phyloP scores from a whole-genome alignment of 257 asterid genomes.

The Plantago major region DNA sequence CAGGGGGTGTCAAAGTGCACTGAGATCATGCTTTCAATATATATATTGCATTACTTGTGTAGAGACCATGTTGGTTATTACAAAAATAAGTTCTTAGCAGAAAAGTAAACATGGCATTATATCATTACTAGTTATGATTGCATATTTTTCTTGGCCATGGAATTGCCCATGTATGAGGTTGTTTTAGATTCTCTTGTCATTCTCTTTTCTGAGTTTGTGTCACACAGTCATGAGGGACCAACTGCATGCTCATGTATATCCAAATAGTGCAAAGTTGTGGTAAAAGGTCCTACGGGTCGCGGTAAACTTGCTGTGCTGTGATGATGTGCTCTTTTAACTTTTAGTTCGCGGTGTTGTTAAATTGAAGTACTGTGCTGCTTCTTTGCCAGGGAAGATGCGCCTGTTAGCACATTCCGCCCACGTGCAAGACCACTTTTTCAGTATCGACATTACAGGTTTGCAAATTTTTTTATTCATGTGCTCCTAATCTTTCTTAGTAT shows the following conservation, averaged over 20 bases:
- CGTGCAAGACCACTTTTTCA: slow-evolving; percentile 95
- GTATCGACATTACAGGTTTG: slow-evolving; percentile 99
- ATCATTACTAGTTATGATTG: too few relatives aligned
- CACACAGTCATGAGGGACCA: slow-evolving; percentile 16
- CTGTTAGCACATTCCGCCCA: slow-evolving; percentile 80
- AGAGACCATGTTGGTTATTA: too few relatives aligned
- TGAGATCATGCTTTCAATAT: too few relatives aligned
- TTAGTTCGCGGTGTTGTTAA: slow-evolving; percentile 17
- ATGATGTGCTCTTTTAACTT: slow-evolving; percentile 18
- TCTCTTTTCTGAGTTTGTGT: slow-evolving; percentile 8
- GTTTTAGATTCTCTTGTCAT: not conserved
- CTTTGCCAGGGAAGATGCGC: slow-evolving; percentile 86
- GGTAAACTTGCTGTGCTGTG: slow-evolving; percentile 9
- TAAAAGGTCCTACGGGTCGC: slow-evolving; percentile 6
- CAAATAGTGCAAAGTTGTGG: slow-evolving; percentile 12
- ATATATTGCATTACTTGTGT: too few relatives aligned
- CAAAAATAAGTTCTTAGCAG: too few relatives aligned
- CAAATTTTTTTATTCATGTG: slow-evolving; percentile 20
- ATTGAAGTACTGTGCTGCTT: slow-evolving; percentile 20
- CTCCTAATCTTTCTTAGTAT: slow-evolving; percentile 11
- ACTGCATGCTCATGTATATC: slow-evolving; percentile 17
- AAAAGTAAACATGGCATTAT: too few relatives aligned
- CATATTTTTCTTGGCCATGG: too few relatives aligned
- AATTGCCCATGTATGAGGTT: not conserved
- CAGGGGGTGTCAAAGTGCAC: too few relatives aligned